phyloP scores from a whole-genome alignment of 768 basidiomycete species.

The Tubosaeta sp. region DNA sequence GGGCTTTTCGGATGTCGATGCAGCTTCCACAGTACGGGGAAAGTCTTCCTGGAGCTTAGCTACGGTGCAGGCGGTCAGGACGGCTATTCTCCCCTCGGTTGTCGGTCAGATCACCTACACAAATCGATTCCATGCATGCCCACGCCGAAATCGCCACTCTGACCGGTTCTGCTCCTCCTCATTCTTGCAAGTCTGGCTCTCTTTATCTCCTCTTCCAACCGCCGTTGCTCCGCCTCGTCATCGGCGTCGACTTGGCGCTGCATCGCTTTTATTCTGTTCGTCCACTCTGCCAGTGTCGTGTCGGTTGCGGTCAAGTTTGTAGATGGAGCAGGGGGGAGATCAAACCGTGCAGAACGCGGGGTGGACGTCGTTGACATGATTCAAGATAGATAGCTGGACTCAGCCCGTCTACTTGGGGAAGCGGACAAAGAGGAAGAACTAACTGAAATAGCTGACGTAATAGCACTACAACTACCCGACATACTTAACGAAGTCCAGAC shows the following conservation, averaged over 20 bases:
- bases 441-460: slow-evolving; percentile 20
- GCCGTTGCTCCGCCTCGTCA: slow-evolving; percentile 71
- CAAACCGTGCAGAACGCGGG: slow-evolving; percentile 30
- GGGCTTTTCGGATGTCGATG: slow-evolving; percentile 6
- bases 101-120: slow-evolving; percentile 23
- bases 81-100: not conserved
- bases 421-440: not conserved
- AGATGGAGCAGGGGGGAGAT: slow-evolving; percentile 34
- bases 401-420: not conserved
- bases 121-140: slow-evolving; percentile 34
- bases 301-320: slow-evolving; percentile 38
- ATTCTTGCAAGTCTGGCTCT: slow-evolving; percentile 44
- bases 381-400: not conserved
- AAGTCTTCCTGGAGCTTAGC: slow-evolving; percentile 22
- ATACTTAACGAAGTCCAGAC: not conserved
- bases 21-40: slow-evolving; percentile 1
- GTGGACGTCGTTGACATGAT: slow-evolving; percentile 29
- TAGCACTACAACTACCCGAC: not conserved
- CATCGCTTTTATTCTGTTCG: slow-evolving; percentile 72
- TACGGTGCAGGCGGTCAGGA: slow-evolving; percentile 7
- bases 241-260: slow-evolving; percentile 80
- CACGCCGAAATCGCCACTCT: slow-evolving; percentile 36
- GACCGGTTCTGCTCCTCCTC: slow-evolving; percentile 34
- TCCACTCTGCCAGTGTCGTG: slow-evolving; percentile 74
- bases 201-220: slow-evolving; percentile 55